Base-by-base conservation (phyloP, 352 stramenopile genomes). In the Globisporangium cederbergense region DNA sequence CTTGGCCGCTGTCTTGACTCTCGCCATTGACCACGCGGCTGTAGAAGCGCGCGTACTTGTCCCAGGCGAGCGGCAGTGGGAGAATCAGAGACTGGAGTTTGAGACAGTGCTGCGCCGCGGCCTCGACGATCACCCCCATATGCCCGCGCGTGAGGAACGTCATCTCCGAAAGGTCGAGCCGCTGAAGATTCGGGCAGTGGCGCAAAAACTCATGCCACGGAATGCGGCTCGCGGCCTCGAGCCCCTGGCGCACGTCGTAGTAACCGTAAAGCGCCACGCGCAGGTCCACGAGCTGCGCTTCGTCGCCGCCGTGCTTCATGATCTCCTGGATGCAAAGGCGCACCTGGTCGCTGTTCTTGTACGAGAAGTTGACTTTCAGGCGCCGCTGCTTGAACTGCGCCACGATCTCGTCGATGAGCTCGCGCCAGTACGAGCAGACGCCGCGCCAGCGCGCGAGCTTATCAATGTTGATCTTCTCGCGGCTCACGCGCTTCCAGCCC, bases 191-290 rank as follows among this genome's bases (percentile, higher is more conserved):
- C 13, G 73, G 67, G 20, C 76, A 81, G 2, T 57, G 52, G 25
- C 56, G 52, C 3, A 88, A 64, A 46, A 88, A 16, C 16, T 64
- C 52, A 14, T 67, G 57, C 78, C 78, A 88, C 25, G 83, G 68
- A 42, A 79, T 62, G 18, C 52, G 45, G 4, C 38, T 61, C 20
- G 75, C 74, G 49, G 63, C 66, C 8, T 78, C 67, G 3, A 77
- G 55, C 6, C 65, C 72, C 4, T 71, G 25, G 38, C 62, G 53
- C n/a, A 51, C 28, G n/a, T 71, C 71, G n/a, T 66, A 71, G 43
- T 87, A 78, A 10, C 78, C 76, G 43, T 85, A 87, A 25, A 87
- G 67, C n/a, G 68, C 74, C 13, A 87, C 52, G 8, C 76, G 69
- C 6, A 87, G 52, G 45, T 87, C 78, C 28, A 75, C 62, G 20